Base-by-base conservation (phyloP, 352 stramenopile species). In the Globisporangium orthogonon region DNA sequence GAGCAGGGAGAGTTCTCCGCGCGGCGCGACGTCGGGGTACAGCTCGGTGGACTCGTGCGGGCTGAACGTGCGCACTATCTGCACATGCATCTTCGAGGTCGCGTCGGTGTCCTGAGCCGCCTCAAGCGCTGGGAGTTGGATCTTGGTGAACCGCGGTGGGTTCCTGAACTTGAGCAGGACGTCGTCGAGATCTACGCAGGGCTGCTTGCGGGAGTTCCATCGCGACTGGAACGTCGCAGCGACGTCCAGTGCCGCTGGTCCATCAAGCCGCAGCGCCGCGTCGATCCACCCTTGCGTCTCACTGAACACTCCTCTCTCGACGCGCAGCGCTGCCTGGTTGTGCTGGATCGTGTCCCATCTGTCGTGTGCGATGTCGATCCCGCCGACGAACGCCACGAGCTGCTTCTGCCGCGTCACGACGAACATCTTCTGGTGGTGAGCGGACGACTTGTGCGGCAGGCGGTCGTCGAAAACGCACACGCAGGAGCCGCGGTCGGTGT, bases 401-500 rank as follows among this genome's bases (percentile, higher is more conserved):
- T 69, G 48, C 18, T 62, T 46, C 37, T 71, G 62, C 29, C 70
- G 77, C 28, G 73, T 70, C 7, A 89, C 54, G 13, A 86, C 66
- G 15, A 90, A 59, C 15, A 76, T 83, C 52, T 90, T 89, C 58
- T 90, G 79, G 51, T 90, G 79, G 31, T 87, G 76, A 39, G 80
- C 82, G 28, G 74, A 82, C 39, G 76, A 85, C 9, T 62, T 35
- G 43, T 81, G 65, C 10, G 80, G 77, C 54, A 88, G 53, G 30
- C 80, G 80, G 43, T 90, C 72, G 61, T 90, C 80, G 10, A 84
- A 87, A 17, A 87, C 58, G 54, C 77, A 85, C 23, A 63, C 5
- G n/a, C 58, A 63, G 14, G 58, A 43, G 30, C 50, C 33, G 14
- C 23, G 18, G 1, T 58, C 10, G 13, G 13, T 23, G n/a, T 7